phyloP scores from a whole-genome alignment of 2,329 filamentous ascomycete species.

The Westerdykella aurantiaca region DNA sequence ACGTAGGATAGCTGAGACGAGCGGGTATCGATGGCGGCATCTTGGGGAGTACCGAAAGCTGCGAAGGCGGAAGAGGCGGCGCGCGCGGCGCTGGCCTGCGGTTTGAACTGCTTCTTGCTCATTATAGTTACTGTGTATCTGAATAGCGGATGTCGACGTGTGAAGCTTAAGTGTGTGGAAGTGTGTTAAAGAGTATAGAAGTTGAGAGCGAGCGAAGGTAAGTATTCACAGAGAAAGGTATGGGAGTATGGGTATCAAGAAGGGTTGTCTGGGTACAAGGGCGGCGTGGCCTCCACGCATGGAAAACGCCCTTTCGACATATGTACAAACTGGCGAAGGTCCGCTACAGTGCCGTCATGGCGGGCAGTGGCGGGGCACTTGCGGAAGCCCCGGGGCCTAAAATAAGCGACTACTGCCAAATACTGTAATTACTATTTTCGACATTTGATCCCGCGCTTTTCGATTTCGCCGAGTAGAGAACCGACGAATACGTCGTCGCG shows the following conservation, averaged over 20 bases:
- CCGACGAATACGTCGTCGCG: no score
- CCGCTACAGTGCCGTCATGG: background rate
- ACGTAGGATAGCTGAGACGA: constrained; percentile 76
- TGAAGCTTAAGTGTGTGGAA: background rate
- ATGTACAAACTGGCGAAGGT: background rate
- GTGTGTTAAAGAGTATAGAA: background rate
- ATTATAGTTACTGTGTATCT: constrained; percentile 31
- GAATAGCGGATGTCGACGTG: background rate
- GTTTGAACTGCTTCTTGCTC: constrained; percentile 57
- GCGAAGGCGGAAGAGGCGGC: constrained; percentile 45
- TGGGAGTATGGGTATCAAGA: background rate
- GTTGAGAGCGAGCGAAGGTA: background rate
- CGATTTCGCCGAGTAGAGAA: no score
- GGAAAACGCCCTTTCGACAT: no score
- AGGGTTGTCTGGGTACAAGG: no score
- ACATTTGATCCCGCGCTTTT: no score
- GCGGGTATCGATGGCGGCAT: constrained; percentile 41
- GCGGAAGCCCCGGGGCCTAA: no score
- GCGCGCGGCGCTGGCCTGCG: constrained; percentile 59
- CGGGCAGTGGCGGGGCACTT: no score
- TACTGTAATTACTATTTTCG: no score
- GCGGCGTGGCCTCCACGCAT: no score
- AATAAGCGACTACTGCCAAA: no score
- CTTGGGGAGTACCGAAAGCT: constrained; percentile 35
- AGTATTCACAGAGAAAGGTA: background rate